Percentiles rank a stretch among this genome's conserved stretches.
Conservation (phyloP, 106 monocot species). For the Acorus calamus region DNA sequence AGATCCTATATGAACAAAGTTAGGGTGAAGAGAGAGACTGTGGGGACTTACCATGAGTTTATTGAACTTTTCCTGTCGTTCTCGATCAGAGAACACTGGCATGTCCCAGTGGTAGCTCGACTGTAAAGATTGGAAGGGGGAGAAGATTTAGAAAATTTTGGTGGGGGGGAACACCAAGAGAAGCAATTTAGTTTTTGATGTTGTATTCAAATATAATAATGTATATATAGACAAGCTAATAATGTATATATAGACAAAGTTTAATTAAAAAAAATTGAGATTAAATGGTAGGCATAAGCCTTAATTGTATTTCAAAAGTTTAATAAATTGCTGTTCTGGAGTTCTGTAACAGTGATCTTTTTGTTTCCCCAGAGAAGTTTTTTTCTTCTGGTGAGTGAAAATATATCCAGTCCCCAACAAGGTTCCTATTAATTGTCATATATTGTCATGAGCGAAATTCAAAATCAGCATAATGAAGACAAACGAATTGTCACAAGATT, state of each 20-base stretch:
- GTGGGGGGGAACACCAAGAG: too few species aligned
- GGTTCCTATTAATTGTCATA: constrained; percentile 71
- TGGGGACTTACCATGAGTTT: constrained; percentile 94
- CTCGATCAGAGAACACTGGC: constrained; percentile 65
- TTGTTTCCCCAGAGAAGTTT: constrained; percentile 93
- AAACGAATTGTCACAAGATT: too few species aligned
- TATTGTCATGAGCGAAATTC: background rate
- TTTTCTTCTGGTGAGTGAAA: constrained; percentile 88
- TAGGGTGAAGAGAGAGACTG: background rate
- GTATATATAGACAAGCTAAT: too few species aligned
- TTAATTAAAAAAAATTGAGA: too few species aligned
- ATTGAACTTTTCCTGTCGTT: constrained; percentile 96
- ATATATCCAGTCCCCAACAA: constrained; percentile 39
- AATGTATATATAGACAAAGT: too few species aligned
- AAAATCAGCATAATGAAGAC: too few species aligned
- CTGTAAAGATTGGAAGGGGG: constrained; percentile 13
- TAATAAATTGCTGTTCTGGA: constrained; percentile 29
- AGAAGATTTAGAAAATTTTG: too few species aligned
- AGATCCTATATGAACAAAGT: background rate
- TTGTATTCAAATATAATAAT: too few species aligned
- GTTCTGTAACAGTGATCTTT: constrained; percentile 54
- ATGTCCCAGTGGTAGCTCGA: constrained; percentile 56
- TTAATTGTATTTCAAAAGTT: too few species aligned
- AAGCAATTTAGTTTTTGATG: too few species aligned
- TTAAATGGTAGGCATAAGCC: too few species aligned